Conservation (phyloP, 179 eudicot genomes). For the Beta macrorhiza region DNA sequence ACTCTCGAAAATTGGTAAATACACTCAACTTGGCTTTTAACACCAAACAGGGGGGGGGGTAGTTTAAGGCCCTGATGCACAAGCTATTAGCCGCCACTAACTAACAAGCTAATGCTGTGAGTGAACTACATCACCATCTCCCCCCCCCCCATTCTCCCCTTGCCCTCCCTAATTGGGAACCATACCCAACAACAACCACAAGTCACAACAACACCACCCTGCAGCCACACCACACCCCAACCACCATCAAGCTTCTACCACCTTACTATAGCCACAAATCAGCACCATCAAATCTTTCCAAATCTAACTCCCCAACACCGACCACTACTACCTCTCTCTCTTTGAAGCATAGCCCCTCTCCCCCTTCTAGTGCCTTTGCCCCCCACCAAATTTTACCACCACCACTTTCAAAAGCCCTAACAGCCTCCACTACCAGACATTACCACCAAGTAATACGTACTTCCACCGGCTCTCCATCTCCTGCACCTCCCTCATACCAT, state of each 20-base stretch:
- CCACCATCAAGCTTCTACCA: background rate
- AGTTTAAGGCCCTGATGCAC: too few species aligned
- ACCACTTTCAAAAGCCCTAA: too few species aligned
- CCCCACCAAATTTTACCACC: too few species aligned
- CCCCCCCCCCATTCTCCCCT: background rate
- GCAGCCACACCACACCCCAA: background rate
- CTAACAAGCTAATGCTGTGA: background rate
- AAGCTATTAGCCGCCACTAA: too few species aligned
- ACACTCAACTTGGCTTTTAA: too few species aligned
- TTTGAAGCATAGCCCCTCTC: background rate
- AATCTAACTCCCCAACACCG: background rate
- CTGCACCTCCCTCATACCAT: background rate
- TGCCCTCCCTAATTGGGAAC: background rate
- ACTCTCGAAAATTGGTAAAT: too few species aligned
- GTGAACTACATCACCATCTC: background rate
- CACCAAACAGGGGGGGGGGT: too few species aligned
- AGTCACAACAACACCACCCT: background rate
- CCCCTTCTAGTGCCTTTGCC: too few species aligned
- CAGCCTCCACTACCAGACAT: too few species aligned
- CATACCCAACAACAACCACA: background rate
- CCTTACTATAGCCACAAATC: background rate
- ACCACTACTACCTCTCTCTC: constrained; percentile 7
- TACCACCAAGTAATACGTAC: too few species aligned
- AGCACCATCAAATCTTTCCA: background rate
- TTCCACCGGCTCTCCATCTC: too few species aligned